Base-by-base conservation (phyloP, 768 basidiomycete species). In the Suillus americanus region DNA sequence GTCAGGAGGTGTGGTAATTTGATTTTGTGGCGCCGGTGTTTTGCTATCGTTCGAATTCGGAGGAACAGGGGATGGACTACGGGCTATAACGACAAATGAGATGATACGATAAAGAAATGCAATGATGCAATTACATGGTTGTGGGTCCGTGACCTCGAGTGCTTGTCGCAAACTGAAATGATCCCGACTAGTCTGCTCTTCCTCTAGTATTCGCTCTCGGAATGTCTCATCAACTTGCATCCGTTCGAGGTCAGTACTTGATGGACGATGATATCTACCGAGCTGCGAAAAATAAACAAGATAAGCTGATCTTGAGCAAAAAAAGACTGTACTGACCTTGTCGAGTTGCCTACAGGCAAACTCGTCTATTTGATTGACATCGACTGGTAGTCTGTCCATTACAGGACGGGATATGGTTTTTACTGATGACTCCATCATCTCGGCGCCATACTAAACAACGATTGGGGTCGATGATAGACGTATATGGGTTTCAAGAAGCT, bases 311-410 rank as follows among this genome's bases (percentile, higher is more conserved):
- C 23, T 41, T 38, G 35, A 56, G 53, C 40, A 20, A 50, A 25
- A 60, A 38, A 56, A 45, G 59, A 66, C 23, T 60, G 33, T 18
- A 82, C 89, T 71, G 67, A 95, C 91, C 74, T 87, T 83, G 77
- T 95, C 93, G 46, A 96, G 82, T 73, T 95, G 93, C 64, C 92
- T 83, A 72, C 91, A 93, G 2, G 94, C 94, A 75, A 95, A 95
- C 65, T 93, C 92, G 66, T 95, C 94, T 16, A 95, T 78, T 70
- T 88, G 86, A 65, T 83, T 85, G 33, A 91, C 88, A 64, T 82
- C 84, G 56, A 91, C 89, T 12, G 92, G 91, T 0, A 95, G 80
- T 33, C 89, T 84, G 63, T 91, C 86, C 60, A 94, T 89, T 56
- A 94, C 93, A 33, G 93, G 93, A 20, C 88, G 82, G 33, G 92